Base-by-base conservation (phyloP, 2,329 filamentous ascomycete species). In the Cladophialophora psammophila region DNA sequence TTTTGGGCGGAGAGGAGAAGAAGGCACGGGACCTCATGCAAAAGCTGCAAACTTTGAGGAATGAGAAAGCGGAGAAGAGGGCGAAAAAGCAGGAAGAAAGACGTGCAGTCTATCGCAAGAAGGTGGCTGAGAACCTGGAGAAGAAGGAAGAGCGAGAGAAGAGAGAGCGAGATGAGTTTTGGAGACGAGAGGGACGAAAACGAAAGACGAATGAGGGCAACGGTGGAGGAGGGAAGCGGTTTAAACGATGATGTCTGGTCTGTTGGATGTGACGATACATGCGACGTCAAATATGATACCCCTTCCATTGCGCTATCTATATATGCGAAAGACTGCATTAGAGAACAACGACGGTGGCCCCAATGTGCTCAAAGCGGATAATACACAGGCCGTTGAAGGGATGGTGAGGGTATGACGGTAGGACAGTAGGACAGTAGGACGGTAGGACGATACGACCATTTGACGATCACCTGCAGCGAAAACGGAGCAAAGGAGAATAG, bases 151-250 rank as follows among this genome's bases (percentile, higher is more conserved):
- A 90, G 68, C 84, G 94, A 60, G 94, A 98, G 84, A 96, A 94
- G 87, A 88, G 88, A 74, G 94, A 99, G 83, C 91, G 89, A 77
- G 91, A 96, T 78, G 94, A 97, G 74, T 99, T 89, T 77, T 99
- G 95, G 95, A 85, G 88, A 74, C 89, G 89, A 74, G 96, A 99
- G 81, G 95, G 95, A 9, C 92, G 90, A 83, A 92, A 92, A 82
- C 83, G 90, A 72, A 88, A 86, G 78, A 83, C 84, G 38, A 81
- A 83, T 71, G 83, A 81, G 20, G 83, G 82, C 60, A 84, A 81
- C 20, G 85, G 79, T 35, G 81, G 80, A 66, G 86, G 83, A 56
- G 79, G 73, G 79, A 72, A 72, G 57, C 66, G 70, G 26, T 42
- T 57, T 5, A 72, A n/a, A 48, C 60, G 60, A 56, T 64, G 38